Conservation (phyloP, 2,329 filamentous ascomycete species). For the Penicillium sp. region DNA sequence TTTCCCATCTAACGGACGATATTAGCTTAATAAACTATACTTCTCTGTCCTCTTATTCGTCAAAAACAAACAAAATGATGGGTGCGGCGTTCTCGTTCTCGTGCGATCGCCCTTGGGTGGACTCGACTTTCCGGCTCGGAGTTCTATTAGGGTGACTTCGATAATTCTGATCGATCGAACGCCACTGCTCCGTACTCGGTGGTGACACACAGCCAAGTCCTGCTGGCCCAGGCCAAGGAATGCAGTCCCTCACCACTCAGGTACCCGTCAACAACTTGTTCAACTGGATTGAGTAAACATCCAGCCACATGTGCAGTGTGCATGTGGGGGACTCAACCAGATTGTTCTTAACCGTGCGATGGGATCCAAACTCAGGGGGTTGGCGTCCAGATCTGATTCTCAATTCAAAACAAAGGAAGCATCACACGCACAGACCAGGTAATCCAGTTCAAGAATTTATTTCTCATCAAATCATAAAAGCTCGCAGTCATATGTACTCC, state of each 20-base stretch:
- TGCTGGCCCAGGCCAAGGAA: not conserved
- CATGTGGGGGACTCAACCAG: not conserved
- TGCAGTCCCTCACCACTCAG: not conserved
- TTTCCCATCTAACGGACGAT: not conserved
- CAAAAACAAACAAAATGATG: not conserved
- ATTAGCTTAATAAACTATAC: not conserved
- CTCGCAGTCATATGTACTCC: not conserved
- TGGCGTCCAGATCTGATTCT: not conserved
- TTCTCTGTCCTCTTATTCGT: not conserved
- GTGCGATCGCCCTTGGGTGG: not conserved
- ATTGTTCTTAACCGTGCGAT: not conserved
- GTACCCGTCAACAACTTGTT: not conserved
- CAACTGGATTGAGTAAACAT: not conserved
- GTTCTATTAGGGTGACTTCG: not conserved
- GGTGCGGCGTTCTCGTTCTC: not conserved
- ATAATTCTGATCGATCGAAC: constrained; percentile 9
- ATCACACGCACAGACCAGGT: constrained; percentile 1
- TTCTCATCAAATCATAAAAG: constrained; percentile 3
- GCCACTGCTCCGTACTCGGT: not conserved
- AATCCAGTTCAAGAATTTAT: not conserved
- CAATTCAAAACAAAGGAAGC: not conserved
- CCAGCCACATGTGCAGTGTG: not conserved
- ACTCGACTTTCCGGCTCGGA: not conserved
- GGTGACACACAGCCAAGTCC: constrained; percentile 6
- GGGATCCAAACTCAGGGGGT: not conserved